These are phyloP conservation scores for Acanthamoeba triangularis DNA, from an alignment of 208 protist species.

Conservation along the genomic window DNA sequence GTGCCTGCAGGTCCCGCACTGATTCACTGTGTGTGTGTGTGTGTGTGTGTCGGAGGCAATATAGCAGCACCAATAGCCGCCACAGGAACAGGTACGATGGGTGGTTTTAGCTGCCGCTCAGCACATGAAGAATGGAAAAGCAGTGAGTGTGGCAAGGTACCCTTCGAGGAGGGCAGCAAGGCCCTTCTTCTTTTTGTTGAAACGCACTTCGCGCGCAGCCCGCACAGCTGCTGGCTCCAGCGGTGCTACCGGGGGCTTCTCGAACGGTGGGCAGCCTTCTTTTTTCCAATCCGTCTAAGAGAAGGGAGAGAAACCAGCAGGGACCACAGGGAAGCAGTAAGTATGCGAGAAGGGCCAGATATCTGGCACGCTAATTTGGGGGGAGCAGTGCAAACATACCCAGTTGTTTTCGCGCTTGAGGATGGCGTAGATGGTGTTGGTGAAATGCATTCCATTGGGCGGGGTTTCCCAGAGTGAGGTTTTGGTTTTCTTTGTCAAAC, in stretches of 20 bases:
- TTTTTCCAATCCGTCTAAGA: slow-evolving; percentile 64
- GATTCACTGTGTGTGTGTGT: background rate
- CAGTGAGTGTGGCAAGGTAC: background rate
- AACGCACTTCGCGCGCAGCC: background rate
- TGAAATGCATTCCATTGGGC: slow-evolving; percentile 53
- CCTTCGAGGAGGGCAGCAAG: background rate
- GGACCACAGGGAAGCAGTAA: background rate
- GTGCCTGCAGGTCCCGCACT: background rate
- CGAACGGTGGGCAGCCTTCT: slow-evolving; percentile 52
- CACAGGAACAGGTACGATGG: background rate
- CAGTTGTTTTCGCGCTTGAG: slow-evolving; percentile 71
- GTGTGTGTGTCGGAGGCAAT: too few species aligned
- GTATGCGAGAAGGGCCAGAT: too few species aligned
- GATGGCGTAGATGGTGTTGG: slow-evolving; percentile 56
- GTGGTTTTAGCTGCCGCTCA: too few species aligned
- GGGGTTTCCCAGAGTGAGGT: slow-evolving; percentile 57
- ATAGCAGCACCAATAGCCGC: too few species aligned
- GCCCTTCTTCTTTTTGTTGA: slow-evolving; percentile 38
- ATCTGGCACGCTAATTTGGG: too few species aligned
- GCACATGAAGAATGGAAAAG: background rate
- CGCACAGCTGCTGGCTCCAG: background rate
- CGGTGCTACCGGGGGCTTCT: slow-evolving; percentile 14
- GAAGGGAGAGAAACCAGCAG: background rate
- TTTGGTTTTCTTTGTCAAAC: slow-evolving; percentile 51
- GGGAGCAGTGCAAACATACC: too few species aligned